Evolutionary conservation across 148 eudicot genomes (phyloP).

Genomic region (Hydrangea macrophylla): DNA sequence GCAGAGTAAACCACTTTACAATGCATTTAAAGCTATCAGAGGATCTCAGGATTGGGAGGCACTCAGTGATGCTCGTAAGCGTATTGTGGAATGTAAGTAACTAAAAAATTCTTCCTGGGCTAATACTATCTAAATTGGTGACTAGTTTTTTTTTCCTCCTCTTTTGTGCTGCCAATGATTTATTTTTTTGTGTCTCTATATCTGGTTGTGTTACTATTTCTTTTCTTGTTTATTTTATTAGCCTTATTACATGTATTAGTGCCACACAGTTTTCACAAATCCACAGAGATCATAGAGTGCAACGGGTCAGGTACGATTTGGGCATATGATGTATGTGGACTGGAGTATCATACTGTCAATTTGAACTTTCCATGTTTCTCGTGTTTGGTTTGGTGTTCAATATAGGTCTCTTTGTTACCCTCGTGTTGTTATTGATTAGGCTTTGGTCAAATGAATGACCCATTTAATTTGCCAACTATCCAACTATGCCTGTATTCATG

Average conservation of each 20-base stretch:
- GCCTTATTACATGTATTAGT: background rate
- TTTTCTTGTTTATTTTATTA: constrained; percentile 1
- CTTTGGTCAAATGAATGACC: too few relatives aligned
- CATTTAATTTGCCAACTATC: too few relatives aligned
- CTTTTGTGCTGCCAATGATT: too few relatives aligned
- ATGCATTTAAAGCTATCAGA: constrained; percentile 79
- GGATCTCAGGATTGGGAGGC: constrained; percentile 77
- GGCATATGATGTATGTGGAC: background rate
- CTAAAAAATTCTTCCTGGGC: background rate
- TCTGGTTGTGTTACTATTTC: background rate
- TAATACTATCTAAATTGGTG: background rate
- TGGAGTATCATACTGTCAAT: background rate
- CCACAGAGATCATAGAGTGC: background rate
- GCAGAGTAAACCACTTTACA: constrained; percentile 89
- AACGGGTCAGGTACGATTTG: background rate
- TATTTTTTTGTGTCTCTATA: background rate
- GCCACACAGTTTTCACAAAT: background rate
- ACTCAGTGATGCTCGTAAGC: constrained; percentile 72
- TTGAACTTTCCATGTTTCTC: background rate
- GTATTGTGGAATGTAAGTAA: constrained; percentile 86
- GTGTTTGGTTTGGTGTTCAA: background rate
- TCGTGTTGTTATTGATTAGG: too few relatives aligned
- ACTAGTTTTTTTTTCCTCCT: too few relatives aligned
- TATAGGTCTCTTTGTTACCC: too few relatives aligned
- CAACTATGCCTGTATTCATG: too few relatives aligned